Percentiles rank a stretch among this genome's conserved stretches.
These are phyloP conservation scores for Penicillium sp. DNA, from an alignment of 2,329 filamentous ascomycete species.

Conservation along the genomic window DNA sequence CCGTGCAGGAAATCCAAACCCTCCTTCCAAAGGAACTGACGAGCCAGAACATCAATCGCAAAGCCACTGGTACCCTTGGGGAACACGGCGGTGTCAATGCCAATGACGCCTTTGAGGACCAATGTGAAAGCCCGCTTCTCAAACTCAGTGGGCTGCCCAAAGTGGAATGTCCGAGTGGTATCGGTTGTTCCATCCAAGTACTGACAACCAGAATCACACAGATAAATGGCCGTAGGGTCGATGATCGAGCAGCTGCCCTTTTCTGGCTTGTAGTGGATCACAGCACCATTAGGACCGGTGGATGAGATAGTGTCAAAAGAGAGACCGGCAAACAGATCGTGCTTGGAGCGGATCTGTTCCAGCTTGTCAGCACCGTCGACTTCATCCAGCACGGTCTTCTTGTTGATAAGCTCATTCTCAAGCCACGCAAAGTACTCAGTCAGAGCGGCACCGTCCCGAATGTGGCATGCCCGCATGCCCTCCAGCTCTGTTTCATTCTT, in stretches of 20 bases:
- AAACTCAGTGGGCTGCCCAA: slow-evolving; percentile 75
- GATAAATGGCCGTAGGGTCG: slow-evolving; percentile 80
- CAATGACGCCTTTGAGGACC: slow-evolving; percentile 91
- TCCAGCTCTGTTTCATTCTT: slow-evolving; percentile 88
- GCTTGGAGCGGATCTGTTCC: slow-evolving; percentile 59
- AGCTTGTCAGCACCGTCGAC: slow-evolving; percentile 90
- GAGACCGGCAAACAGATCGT: slow-evolving; percentile 77
- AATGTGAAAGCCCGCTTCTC: slow-evolving; percentile 90
- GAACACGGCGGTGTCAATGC: slow-evolving; percentile 79
- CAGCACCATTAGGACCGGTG: slow-evolving; percentile 84
- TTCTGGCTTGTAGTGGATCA: slow-evolving; percentile 95
- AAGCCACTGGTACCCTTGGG: slow-evolving; percentile 95
- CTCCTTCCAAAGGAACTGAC: slow-evolving; percentile 88
- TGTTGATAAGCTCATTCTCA: slow-evolving; percentile 76
- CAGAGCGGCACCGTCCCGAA: slow-evolving; percentile 86
- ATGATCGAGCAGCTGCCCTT: slow-evolving; percentile 76
- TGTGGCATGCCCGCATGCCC: slow-evolving; percentile 91
- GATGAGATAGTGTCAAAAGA: slow-evolving; percentile 97
- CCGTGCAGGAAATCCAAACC: slow-evolving; percentile 95
- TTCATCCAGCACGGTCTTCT: slow-evolving; percentile 75
- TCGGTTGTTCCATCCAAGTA: slow-evolving; percentile 95
- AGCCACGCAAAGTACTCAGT: slow-evolving; percentile 96
- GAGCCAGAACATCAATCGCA: slow-evolving; percentile 80
- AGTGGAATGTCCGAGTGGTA: slow-evolving; percentile 89
- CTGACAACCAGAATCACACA: slow-evolving; percentile 97